Conservation (phyloP, 805 yeast species). For the Yamadazyma akitaensis region DNA sequence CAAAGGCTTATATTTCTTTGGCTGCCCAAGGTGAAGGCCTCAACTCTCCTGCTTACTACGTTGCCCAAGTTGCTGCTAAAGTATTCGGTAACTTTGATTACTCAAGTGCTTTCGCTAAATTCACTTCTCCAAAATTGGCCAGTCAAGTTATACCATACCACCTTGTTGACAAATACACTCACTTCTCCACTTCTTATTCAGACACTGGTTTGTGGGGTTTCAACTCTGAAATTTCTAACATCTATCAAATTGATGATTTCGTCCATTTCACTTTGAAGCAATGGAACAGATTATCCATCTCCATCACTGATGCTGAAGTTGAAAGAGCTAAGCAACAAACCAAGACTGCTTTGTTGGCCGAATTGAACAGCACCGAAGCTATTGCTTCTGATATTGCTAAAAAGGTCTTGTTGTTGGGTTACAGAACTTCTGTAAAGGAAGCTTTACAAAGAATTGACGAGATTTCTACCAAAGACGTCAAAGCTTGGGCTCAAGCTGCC, state of each 20-base stretch:
- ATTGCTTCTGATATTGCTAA: conserved; percentile 57
- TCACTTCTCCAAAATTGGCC: conserved; percentile 64
- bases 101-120: conserved; percentile 47
- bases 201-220: conserved; percentile 86
- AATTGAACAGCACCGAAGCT: conserved; percentile 47
- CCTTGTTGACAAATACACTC: conserved; percentile 66
- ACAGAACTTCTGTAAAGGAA: conserved; percentile 59
- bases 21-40: conserved; percentile 72
- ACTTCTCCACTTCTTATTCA: conserved; percentile 69
- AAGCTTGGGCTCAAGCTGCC: conserved; percentile 69
- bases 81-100: conserved; percentile 54
- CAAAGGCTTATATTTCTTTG: conserved; percentile 73
- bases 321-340: conserved; percentile 71
- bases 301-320: conserved; percentile 74
- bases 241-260: conserved; percentile 65
- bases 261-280: conserved; percentile 78
- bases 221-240: conserved; percentile 60
- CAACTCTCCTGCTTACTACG: conserved; percentile 60
- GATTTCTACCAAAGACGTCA: conserved; percentile 56
- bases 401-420: conserved; percentile 58
- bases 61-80: conserved; percentile 70
- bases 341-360: conserved; percentile 58
- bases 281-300: conserved; percentile 81
- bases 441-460: conserved; percentile 60
- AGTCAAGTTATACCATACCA: conserved; percentile 68